A percentile compares a stretch with the other conserved stretches of the same genome.
Evolutionary conservation across 495 filamentous ascomycete species (phyloP).

Genomic region (Talaromyces adpressus): DNA sequence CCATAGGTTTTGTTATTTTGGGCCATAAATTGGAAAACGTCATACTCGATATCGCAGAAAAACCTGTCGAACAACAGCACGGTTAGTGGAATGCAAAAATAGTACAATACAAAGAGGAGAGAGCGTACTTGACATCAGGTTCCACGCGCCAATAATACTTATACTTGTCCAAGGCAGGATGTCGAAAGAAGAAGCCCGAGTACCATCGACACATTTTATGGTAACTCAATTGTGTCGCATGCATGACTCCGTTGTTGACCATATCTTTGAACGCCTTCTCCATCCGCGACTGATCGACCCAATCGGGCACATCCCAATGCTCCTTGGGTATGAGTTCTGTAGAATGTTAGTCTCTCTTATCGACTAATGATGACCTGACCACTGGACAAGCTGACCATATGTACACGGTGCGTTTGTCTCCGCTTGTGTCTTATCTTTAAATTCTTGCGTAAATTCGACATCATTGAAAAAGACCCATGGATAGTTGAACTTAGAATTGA

Average conservation of each 20-base stretch:
- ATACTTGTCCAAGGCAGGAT: conserved; percentile 73
- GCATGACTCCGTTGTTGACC: conserved; percentile 78
- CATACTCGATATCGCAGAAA: conserved; percentile 99
- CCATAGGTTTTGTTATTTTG: conserved; percentile 98
- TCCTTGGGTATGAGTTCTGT: conserved; percentile 81
- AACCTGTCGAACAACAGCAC: conserved; percentile 37
- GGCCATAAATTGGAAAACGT: conserved; percentile 96
- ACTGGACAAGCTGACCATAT: conserved; percentile 55
- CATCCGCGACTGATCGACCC: conserved; percentile 89
- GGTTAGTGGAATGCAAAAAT: not conserved
- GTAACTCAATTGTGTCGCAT: conserved; percentile 80
- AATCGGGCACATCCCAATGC: conserved; percentile 87
- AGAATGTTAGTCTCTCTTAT: conserved; percentile 11
- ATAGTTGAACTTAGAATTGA: conserved; percentile 99
- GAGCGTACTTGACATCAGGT: conserved; percentile 70
- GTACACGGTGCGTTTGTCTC: conserved; percentile 78
- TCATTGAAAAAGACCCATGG: conserved; percentile 99
- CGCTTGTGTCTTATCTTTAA: conserved; percentile 71
- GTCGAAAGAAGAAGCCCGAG: conserved; percentile 93
- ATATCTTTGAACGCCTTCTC: conserved; percentile 76
- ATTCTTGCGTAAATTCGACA: conserved; percentile 87
- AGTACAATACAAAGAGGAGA: not conserved
- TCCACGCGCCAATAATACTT: conserved; percentile 99
- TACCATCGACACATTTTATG: conserved; percentile 99
- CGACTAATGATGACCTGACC: not conserved